Base-by-base conservation (phyloP, 2,329 filamentous ascomycete species). In the Cladobotryum mycophilum region DNA sequence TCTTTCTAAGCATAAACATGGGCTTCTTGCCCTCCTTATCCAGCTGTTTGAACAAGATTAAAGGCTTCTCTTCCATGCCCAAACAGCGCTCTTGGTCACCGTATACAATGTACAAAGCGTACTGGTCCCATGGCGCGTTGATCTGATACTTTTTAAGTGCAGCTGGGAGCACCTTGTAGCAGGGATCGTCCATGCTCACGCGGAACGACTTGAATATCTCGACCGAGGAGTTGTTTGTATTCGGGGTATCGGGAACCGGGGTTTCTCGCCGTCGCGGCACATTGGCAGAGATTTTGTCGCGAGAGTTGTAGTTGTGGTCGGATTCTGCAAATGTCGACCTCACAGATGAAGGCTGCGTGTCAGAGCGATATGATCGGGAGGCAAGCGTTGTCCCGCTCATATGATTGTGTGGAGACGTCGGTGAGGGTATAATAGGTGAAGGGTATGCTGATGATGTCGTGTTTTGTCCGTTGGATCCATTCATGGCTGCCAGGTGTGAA, bases 171-270 rank as follows among this genome's bases (percentile, higher is more conserved):
- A 99, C 93, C 67, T 96, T 96, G 74, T 96, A 88, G 72, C 93
- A 99, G 3, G 93, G 93, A 64, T 99, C 93, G 60, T 99, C 93
- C 80, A 97, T 95, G 65, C 88, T 93, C 55, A 99, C 93, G 37
- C 92, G 85, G 79, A 99, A 99, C 1, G 89, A 95, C 68, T 99
- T 99, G 82, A 97, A 97, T 53, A 99, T 96, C 69, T 99, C 93
- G 53, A 96, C 91, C 1, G 81, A 82, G 12, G 78, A 73, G 53
- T 78, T 78, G 61, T 73, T 75, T 22, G 73, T 69, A 52, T 73
- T 76, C 1, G 81, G 79, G 1, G 81, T 83, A 55, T 85, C 81
- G 17, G 80, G 79, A 2, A 78, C 81, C 1, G 81, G 81, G 1
- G 81, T 84, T 63, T 82, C 80, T 57, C 78, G 75, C 43, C 82